Base-by-base conservation (phyloP, 2,329 filamentous ascomycete genomes). In the Chaetomium sp. region DNA sequence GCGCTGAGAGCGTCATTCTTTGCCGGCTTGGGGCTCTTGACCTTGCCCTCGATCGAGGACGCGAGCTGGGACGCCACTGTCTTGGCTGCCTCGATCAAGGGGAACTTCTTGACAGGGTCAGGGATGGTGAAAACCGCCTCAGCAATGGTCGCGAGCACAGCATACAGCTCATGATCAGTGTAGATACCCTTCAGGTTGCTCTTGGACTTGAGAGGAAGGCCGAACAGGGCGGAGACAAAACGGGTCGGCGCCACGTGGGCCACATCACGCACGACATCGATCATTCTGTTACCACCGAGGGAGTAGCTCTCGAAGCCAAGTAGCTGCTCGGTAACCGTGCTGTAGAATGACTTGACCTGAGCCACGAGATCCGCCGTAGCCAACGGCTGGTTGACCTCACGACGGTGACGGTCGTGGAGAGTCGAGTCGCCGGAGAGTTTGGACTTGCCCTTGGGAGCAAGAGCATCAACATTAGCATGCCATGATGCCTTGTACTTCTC, bases 181-280 rank as follows among this genome's bases (percentile, higher is more conserved):
- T 83, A 84, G 29, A 84, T 75, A 2, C 89, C 89, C 69, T 81
- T 84, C 2, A 86, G 84, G 58, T 86, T 84, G 12, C 85, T 79
- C 2, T 75, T 74, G 0, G 85, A 87, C 78, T 91, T 90, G 47
- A 92, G 78, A 0, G 90, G 88, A 3, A 92, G 78, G 57, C 86
- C 85, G 73, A 91, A 90, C 25, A 82, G 80, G 4, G 83, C 82
- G 2, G 88, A 80, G 0, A 84, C 86, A 49, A 90, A 91, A 70
- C 86, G 81, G 3, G 87, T 85, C 6, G 89, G 88, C 0, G 82
- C 83, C 29, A 90, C 76, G 72, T 92, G 92, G 29, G 85, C 88
- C 0, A 92, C 83, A 62, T 91, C 87, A 27, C 87, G 84, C 10
- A 91, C 79, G 4, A 93, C 81, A 70, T 95, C 91, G 49, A 92